Evolutionary conservation across 768 basidiomycete species (phyloP), one percentile per base, ranked within the genome.

Genomic region (Pleurotus citrinopileatus): DNA sequence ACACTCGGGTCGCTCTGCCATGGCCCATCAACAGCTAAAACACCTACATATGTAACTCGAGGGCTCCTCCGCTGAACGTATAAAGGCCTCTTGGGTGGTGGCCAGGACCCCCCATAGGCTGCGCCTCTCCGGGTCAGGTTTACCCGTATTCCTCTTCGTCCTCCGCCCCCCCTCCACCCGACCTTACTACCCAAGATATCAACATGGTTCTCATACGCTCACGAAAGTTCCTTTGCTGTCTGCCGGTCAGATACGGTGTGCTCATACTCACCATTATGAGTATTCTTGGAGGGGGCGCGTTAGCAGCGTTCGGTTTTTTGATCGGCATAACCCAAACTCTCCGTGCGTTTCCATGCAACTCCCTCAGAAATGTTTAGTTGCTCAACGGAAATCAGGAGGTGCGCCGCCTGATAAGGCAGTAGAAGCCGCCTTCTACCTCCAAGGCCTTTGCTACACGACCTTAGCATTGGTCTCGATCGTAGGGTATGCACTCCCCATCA

Each of bases 171-270:
- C 3, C 48, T 36, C 29, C 34, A 25, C 15, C 26, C 32, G 32
- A 34, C 32, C n/a, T n/a, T n/a, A n/a, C n/a, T n/a, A n/a, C n/a
- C n/a, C n/a, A n/a, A 34, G 32, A 23, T 44, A 25, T 51, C 34
- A 37, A 67, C 55, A 80, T 81, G 79, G 70, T 59, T 59, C 73
- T 77, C 69, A 73, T 80, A 60, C 78, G 74, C 56, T 76, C 79
- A 17, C 77, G 76, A 58, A 81, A 70, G 61, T 85, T 85, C 67
- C 84, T 81, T 67, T 83, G 79, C 68, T 85, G 82, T 69, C 74
- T 85, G 62, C 84, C 83, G 25, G 83, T 85, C 64, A 76, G 83
- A 60, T 72, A 82, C 52, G 83, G 83, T 56, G 81, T 67, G 36
- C 62, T 77, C 61, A 65, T 77, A 36, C 64, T 84, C 55, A 71